Evolutionary conservation across 2,329 filamentous ascomycete species (phyloP).

Genomic region (Xylaria sp.): DNA sequence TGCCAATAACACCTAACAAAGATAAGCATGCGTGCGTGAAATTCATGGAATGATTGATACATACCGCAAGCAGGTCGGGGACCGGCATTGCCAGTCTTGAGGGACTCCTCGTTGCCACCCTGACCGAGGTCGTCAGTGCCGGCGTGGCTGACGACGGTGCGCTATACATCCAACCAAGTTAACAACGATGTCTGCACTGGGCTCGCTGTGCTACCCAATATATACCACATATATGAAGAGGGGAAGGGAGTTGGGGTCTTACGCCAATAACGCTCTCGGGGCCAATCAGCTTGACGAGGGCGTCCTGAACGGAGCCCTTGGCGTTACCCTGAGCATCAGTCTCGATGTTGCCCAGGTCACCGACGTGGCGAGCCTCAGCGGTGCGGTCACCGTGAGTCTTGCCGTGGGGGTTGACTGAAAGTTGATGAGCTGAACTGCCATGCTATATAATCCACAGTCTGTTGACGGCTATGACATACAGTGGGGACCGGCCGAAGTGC

Average conservation of each 20-base stretch:
- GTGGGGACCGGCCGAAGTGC: slow-evolving; percentile 96
- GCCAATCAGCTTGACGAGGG: slow-evolving; percentile 89
- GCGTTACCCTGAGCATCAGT: slow-evolving; percentile 90
- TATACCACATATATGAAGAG: background rate
- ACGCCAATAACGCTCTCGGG: slow-evolving; percentile 92
- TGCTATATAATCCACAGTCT: background rate
- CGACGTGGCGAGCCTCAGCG: slow-evolving; percentile 85
- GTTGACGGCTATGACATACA: slow-evolving; percentile 54
- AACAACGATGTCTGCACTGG: background rate
- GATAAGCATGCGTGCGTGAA: slow-evolving; percentile 5
- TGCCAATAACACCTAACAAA: slow-evolving; percentile 73
- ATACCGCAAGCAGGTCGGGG: slow-evolving; percentile 87
- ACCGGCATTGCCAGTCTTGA: slow-evolving; percentile 98
- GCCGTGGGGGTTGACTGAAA: slow-evolving; percentile 83
- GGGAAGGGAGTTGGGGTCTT: slow-evolving; percentile 35
- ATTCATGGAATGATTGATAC: slow-evolving; percentile 23
- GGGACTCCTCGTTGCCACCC: slow-evolving; percentile 86
- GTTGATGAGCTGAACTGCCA: slow-evolving; percentile 13
- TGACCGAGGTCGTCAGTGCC: slow-evolving; percentile 96
- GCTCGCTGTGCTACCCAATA: background rate
- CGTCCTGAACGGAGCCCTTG: slow-evolving; percentile 74
- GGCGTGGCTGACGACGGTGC: slow-evolving; percentile 88
- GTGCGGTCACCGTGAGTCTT: slow-evolving; percentile 86
- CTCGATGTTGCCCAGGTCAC: slow-evolving; percentile 95
- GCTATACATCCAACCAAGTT: slow-evolving; percentile 45